phyloP scores from a whole-genome alignment of 2,329 filamentous ascomycete genomes.

The Sporothrix schenckii region DNA sequence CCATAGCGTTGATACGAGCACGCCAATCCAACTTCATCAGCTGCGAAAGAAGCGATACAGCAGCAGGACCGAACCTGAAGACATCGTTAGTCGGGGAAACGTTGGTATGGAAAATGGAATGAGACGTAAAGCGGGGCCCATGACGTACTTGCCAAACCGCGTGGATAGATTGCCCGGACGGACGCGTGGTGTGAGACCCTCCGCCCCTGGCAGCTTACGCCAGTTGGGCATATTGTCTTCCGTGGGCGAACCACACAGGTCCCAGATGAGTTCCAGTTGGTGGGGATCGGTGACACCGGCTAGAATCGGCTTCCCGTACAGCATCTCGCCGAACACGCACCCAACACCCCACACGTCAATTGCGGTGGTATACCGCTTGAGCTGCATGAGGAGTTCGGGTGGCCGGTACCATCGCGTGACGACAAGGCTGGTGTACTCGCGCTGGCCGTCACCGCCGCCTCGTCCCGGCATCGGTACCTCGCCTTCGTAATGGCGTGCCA shows the following conservation, averaged over 20 bases:
- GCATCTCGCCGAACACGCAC: slow-evolving; percentile 99
- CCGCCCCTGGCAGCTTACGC: slow-evolving; percentile 78
- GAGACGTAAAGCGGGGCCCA: too few species aligned
- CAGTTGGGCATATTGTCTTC: slow-evolving; percentile 94
- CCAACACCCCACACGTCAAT: slow-evolving; percentile 99
- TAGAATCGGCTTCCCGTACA: slow-evolving; percentile 88
- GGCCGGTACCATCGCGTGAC: slow-evolving; percentile 97
- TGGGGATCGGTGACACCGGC: slow-evolving; percentile 85
- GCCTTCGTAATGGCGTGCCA: slow-evolving; percentile 92
- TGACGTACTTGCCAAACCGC: slow-evolving; percentile 69
- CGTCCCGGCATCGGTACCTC: slow-evolving; percentile 72
- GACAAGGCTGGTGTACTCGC: slow-evolving; percentile 95
- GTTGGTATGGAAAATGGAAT: slow-evolving; percentile 25
- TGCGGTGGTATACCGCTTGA: slow-evolving; percentile 91
- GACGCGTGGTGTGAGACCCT: slow-evolving; percentile 67
- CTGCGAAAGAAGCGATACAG: slow-evolving; percentile 78
- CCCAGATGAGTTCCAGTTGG: slow-evolving; percentile 92
- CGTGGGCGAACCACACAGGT: slow-evolving; percentile 84
- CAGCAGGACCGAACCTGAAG: slow-evolving; percentile 65
- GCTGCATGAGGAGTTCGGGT: slow-evolving; percentile 84
- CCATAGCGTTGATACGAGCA: slow-evolving; percentile 85
- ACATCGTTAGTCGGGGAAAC: slow-evolving; percentile 33
- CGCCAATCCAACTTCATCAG: slow-evolving; percentile 88
- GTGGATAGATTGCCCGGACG: slow-evolving; percentile 67
- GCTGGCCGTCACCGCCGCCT: slow-evolving; percentile 79